Evolutionary conservation across 2,329 filamentous ascomycete species (phyloP), one percentile per base, ranked within the genome.

Genomic region (Ophiostoma sp.): DNA sequence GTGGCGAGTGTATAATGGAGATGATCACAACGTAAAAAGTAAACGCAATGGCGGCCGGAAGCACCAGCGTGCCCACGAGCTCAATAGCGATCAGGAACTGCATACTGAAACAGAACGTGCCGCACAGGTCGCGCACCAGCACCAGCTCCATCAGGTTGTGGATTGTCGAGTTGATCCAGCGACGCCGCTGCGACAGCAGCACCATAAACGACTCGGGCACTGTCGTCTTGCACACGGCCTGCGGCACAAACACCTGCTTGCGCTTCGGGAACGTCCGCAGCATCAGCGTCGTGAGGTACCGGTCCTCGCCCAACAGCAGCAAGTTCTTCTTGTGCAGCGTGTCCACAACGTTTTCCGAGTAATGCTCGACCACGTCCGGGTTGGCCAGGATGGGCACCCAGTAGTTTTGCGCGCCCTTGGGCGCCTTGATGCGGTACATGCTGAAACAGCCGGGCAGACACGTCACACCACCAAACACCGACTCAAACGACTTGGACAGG

Each of bases 31-130:
- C 90, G 80, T 99, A 99, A 78, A 98, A 89, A 27, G 95, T 99
- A 79, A 99, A 99, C 3, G 92, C 90, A 78, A 99, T 98, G 74
- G 96, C 96, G 66, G 95, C 96, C 2, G 95, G 95, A 31, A 99
- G 85, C 13, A 99, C 95, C 69, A 99, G 84, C 1, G 96, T 99
- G 76, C 95, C 95, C 70, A 98, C 86, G 70, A 99, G 85, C 81
- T 99, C 95, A 77, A 99, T 91, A 78, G 94, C 96, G 73, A 99
- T 90, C 74, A 99, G 90, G 78, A 99, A 99, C 81, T 99, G 95
- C 95, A 99, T 99, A 80, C 93, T 97, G 84, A 99, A 99, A 84
- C 96, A 99, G 83, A 99, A 99, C 3, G 95, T 99, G 74, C 95
- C 95, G 78, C 95, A 99, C 20, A 99, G 87, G 82, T 99, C 95